These are phyloP conservation scores for Monosporascus sp. DNA, from an alignment of 2,329 filamentous ascomycete species.

Conservation along the genomic window DNA sequence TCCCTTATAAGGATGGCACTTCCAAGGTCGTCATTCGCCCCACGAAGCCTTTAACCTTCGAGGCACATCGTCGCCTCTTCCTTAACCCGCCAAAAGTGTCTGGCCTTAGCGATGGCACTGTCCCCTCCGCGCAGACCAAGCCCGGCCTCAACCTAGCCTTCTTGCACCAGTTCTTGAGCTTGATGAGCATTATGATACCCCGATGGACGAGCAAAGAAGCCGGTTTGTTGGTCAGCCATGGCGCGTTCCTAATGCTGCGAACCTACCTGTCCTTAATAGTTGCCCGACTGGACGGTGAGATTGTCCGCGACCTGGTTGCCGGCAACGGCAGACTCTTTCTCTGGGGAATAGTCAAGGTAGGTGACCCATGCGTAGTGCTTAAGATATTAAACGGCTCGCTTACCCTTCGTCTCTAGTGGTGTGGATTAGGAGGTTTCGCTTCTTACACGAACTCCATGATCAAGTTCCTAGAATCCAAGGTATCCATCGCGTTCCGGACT, in stretches of 20 bases:
- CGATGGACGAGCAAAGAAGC: constrained; percentile 95
- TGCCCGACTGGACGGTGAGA: constrained; percentile 88
- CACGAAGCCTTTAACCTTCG: constrained; percentile 90
- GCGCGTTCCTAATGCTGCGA: constrained; percentile 80
- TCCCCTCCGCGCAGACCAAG: constrained; percentile 85
- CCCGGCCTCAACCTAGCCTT: constrained; percentile 94
- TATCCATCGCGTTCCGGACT: constrained; percentile 96
- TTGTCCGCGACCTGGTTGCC: constrained; percentile 92
- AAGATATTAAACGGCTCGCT: constrained; percentile 7
- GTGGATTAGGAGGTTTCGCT: constrained; percentile 84
- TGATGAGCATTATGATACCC: constrained; percentile 97
- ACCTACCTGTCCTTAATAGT: constrained; percentile 94
- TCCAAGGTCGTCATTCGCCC: constrained; percentile 87
- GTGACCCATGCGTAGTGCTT: constrained; percentile 8
- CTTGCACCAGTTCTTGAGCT: constrained; percentile 89
- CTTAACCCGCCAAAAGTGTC: constrained; percentile 83
- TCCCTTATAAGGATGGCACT: constrained; percentile 82
- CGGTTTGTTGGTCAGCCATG: constrained; percentile 81
- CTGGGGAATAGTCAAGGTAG: constrained; percentile 76
- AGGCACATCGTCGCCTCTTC: constrained; percentile 90
- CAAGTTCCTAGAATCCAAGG: constrained; percentile 95
- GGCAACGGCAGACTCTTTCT: constrained; percentile 86
- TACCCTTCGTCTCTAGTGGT: constrained; percentile 55
- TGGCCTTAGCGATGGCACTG: constrained; percentile 66
- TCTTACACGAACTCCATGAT: constrained; percentile 99